Evolutionary conservation across 139 green algal species (phyloP), one percentile per base, ranked within the genome.

Genomic region (Coelastrella sp.): DNA sequence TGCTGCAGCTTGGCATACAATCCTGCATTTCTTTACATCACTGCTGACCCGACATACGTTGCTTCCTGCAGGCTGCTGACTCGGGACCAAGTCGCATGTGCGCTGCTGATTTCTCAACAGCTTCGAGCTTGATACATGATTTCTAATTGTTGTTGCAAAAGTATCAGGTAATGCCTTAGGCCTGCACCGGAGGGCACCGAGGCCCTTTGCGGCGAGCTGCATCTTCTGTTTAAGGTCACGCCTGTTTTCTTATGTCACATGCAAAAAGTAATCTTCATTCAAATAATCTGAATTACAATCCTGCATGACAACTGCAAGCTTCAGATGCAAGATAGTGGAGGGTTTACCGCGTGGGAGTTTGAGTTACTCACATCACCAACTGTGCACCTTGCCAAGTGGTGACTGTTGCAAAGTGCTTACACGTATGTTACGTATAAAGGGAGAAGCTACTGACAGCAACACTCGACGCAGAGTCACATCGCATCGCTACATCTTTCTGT

Each of bases 1-100:
- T 35, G 53, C 53, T 82, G 75, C 75, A 59, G 75, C 53, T 82
- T 82, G 53, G 13, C 53, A 82, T 34, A 69, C 75, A 27, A 57
- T 43, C 40, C 27, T 41, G 73, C 73, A 63, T 27, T 41, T 8
- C n/a, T 30, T 63, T 27, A 41, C 23, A 4, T 62, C 41, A 25
- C 62, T 41, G 71, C 25, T 32, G 27, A 13, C 27, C 50, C 48
- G 41, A 30, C 30, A 4, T 13, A 62, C 62, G 43, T 41, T 79
- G 13, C 25, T 57, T 79, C 9, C 11, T 25, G 11, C 71, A 27
- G 41, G 13, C 43, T 79, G 71, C 41, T 79, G 40, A 62, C 41
- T 62, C 41, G 32, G 41, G 71, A 35, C 25, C 45, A 41, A 21
- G 45, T 40, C 40, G 30, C 62, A 21, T 40, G 30, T 13, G 34